Evolutionary conservation across 2,329 filamentous ascomycete genomes (phyloP).

Genomic region (Didymosphaeria variabile): DNA sequence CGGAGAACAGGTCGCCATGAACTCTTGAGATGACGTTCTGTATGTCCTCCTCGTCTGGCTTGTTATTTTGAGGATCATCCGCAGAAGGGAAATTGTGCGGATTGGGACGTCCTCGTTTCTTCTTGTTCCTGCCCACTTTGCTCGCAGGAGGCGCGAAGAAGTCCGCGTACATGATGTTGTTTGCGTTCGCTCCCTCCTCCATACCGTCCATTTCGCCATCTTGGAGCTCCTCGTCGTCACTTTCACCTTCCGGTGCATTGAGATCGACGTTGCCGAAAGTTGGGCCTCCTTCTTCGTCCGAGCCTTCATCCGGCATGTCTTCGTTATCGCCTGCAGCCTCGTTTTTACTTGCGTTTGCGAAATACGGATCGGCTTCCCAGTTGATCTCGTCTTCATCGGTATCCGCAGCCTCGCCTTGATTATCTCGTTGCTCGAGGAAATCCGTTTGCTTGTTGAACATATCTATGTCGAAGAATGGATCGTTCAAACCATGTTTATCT

Average conservation of each 20-base stretch:
- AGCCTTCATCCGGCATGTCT: slow-evolving; percentile 64
- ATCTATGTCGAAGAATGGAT: slow-evolving; percentile 97
- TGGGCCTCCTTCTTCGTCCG: slow-evolving; percentile 78
- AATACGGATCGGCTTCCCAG: slow-evolving; percentile 82
- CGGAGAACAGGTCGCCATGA: slow-evolving; percentile 87
- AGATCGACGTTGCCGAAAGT: slow-evolving; percentile 84
- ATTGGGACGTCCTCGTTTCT: slow-evolving; percentile 64
- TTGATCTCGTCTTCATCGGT: slow-evolving; percentile 83
- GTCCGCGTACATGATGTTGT: slow-evolving; percentile 88
- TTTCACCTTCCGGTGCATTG: slow-evolving; percentile 74
- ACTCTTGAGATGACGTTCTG: slow-evolving; percentile 87
- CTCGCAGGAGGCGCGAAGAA: slow-evolving; percentile 88
- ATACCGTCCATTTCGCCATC: slow-evolving; percentile 62
- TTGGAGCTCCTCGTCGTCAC: slow-evolving; percentile 69
- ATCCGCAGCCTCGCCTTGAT: slow-evolving; percentile 76
- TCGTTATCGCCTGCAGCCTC: slow-evolving; percentile 36
- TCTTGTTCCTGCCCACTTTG: slow-evolving; percentile 71
- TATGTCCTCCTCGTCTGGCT: slow-evolving; percentile 68
- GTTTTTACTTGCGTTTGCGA: slow-evolving; percentile 45
- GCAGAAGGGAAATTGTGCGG: slow-evolving; percentile 57
- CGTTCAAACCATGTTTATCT: slow-evolving; percentile 88
- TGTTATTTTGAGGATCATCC: slow-evolving; percentile 51
- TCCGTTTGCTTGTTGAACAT: slow-evolving; percentile 96
- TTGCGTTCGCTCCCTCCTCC: slow-evolving; percentile 75
- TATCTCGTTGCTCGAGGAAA: slow-evolving; percentile 86